phyloP scores from a whole-genome alignment of 2,329 filamentous ascomycete species.

The Allantophomopsis cytisporea region DNA sequence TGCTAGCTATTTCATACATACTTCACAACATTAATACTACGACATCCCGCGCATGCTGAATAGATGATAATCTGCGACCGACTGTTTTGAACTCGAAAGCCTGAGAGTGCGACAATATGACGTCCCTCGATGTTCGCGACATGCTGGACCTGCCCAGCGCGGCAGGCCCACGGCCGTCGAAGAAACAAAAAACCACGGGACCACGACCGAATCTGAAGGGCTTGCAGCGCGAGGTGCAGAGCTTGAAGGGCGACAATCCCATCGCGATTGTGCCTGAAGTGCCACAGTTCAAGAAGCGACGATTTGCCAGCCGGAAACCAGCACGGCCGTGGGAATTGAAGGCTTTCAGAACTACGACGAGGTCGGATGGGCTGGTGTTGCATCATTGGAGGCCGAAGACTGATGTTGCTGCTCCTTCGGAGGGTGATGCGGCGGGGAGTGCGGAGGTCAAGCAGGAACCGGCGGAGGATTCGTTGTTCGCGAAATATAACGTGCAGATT shows the following conservation, averaged over 20 bases:
- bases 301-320: conserved; percentile 38
- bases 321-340: conserved; percentile 51
- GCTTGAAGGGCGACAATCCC: conserved; percentile 50
- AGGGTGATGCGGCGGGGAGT: conserved; percentile 20
- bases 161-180: conserved; percentile 45
- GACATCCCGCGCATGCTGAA: too few relatives aligned
- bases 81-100: too few relatives aligned
- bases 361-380: conserved; percentile 56
- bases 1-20: too few relatives aligned
- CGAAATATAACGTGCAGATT: conserved; percentile 78
- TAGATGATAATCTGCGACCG: too few relatives aligned
- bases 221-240: conserved; percentile 52
- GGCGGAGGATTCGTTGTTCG: conserved; percentile 53
- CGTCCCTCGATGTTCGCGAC: conserved; percentile 73
- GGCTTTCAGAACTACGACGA: conserved; percentile 66
- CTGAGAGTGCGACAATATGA: conserved; percentile 29
- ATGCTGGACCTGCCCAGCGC: conserved; percentile 66
- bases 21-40: too few relatives aligned
- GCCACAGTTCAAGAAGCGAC: conserved; percentile 43
- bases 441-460: conserved; percentile 23
- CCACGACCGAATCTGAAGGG: conserved; percentile 48
- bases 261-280: conserved; percentile 52
- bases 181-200: conserved; percentile 59
- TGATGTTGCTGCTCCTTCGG: conserved; percentile 22
- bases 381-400: conserved; percentile 69